A percentile compares a stretch with the other conserved stretches of the same genome.
Evolutionary conservation across 2,329 filamentous ascomycete species (phyloP).

Genomic region (Paramyrothecium sp.): DNA sequence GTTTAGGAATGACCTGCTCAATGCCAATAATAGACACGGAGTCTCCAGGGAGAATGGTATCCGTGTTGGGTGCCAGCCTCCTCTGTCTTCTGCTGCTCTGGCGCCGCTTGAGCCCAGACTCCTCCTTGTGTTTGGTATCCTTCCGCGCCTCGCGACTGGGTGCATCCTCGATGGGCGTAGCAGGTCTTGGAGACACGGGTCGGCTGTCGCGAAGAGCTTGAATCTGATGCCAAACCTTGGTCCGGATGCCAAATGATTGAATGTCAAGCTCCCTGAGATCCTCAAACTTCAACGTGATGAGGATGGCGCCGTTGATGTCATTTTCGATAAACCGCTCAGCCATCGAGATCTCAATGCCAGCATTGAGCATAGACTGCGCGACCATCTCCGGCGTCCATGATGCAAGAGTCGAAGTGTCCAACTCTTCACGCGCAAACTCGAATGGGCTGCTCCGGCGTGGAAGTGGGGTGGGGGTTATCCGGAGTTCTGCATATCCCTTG

Average conservation of each 20-base stretch:
- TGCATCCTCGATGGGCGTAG: conserved; percentile 61
- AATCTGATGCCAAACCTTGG: conserved; percentile 78
- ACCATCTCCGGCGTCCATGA: conserved; percentile 75
- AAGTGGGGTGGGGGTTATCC: conserved; percentile 18
- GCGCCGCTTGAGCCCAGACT: conserved; percentile 29
- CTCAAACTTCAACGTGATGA: conserved; percentile 89
- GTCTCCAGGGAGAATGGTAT: conserved; percentile 74
- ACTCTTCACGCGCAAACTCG: conserved; percentile 53
- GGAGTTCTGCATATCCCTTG: conserved; percentile 25
- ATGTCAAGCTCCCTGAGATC: conserved; percentile 82
- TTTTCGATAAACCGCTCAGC: conserved; percentile 87
- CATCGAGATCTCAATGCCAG: conserved; percentile 73
- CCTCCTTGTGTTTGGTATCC: conserved; percentile 40
- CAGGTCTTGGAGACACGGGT: conserved; percentile 48
- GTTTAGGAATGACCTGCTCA: conserved; percentile 82
- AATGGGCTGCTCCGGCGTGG: conserved; percentile 49
- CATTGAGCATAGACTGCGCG: conserved; percentile 81
- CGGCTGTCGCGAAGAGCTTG: conserved; percentile 62
- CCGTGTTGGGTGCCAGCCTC: conserved; percentile 47
- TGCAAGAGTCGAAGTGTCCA: conserved; percentile 59
- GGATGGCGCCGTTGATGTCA: conserved; percentile 84
- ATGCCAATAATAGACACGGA: conserved; percentile 91
- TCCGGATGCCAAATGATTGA: conserved; percentile 76
- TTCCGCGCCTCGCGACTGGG: conserved; percentile 49
- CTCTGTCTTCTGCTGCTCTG: conserved; percentile 40